Percentiles rank a stretch among this genome's conserved stretches.
Evolutionary conservation across 441 rosid genomes (phyloP).

Genomic region (Daphne laureola): DNA sequence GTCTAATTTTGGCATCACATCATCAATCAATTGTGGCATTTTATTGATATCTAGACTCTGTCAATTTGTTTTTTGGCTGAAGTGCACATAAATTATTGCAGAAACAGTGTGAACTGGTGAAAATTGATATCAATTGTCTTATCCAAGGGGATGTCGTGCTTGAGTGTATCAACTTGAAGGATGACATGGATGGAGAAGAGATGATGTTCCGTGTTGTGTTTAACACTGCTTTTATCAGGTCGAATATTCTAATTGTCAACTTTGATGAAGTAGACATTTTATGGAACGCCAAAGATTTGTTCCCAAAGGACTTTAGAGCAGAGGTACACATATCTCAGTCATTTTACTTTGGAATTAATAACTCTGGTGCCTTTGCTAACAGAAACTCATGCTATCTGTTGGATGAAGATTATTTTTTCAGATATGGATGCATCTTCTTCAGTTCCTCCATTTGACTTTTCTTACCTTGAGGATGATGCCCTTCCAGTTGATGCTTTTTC

Average conservation of each 20-base stretch:
- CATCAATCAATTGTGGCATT: background rate
- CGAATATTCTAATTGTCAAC: slow-evolving; percentile 89
- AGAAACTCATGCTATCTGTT: slow-evolving; percentile 20
- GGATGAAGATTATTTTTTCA: slow-evolving; percentile 83
- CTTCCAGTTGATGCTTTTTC: slow-evolving; percentile 88
- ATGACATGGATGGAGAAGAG: slow-evolving; percentile 67
- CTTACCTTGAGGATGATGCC: slow-evolving; percentile 73
- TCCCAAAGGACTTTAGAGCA: slow-evolving; percentile 82
- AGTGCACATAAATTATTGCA: slow-evolving; percentile 28
- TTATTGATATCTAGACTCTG: background rate
- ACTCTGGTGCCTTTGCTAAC: slow-evolving; percentile 19
- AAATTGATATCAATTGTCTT: slow-evolving; percentile 81
- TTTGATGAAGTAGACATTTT: slow-evolving; percentile 81
- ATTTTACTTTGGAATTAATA: slow-evolving; percentile 11
- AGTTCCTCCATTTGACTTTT: slow-evolving; percentile 46
- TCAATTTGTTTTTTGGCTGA: slow-evolving; percentile 9
- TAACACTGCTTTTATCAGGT: slow-evolving; percentile 89
- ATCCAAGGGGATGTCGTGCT: slow-evolving; percentile 89
- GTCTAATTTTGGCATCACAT: background rate
- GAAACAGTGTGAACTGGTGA: slow-evolving; percentile 79
- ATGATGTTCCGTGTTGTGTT: slow-evolving; percentile 85
- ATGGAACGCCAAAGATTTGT: slow-evolving; percentile 76
- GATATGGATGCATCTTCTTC: slow-evolving; percentile 82
- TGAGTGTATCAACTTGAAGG: slow-evolving; percentile 75
- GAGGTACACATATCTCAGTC: slow-evolving; percentile 48